Evolutionary conservation across 495 filamentous ascomycete genomes (phyloP).

Genomic region (Penicillium ucsense): DNA sequence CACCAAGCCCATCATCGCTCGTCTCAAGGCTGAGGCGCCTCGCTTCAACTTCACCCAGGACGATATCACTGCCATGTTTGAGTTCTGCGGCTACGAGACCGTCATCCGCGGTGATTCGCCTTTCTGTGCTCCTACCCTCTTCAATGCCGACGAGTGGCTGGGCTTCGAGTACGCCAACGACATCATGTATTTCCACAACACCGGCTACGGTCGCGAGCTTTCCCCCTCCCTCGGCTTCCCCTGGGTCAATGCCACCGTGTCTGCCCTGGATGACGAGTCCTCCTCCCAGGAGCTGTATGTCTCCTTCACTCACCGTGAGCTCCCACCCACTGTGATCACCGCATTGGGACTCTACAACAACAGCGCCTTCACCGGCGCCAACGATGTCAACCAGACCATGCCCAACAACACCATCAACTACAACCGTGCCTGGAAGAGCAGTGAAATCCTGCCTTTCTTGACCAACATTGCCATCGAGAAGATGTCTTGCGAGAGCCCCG

Average conservation of each 20-base stretch:
- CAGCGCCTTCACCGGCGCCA: background rate
- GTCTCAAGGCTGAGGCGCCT: background rate
- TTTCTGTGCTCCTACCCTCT: conserved; percentile 11
- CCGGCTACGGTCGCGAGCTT: conserved; percentile 10
- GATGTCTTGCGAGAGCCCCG: background rate
- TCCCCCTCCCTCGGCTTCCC: conserved; percentile 6
- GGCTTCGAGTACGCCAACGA: conserved; percentile 17
- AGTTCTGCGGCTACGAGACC: conserved; percentile 20
- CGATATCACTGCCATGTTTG: conserved; percentile 18
- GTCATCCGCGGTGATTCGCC: conserved; percentile 15
- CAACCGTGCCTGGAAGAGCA: background rate
- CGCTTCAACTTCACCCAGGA: background rate
- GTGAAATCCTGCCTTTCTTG: background rate
- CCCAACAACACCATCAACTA: background rate
- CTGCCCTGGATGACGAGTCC: background rate
- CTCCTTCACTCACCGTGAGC: background rate
- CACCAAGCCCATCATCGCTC: background rate
- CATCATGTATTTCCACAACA: conserved; percentile 17
- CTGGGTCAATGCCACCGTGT: background rate
- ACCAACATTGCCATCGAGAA: background rate
- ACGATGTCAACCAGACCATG: background rate
- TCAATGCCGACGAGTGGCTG: conserved; percentile 15
- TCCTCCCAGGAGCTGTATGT: background rate
- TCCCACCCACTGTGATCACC: background rate
- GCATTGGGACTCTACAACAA: background rate